Conservation (phyloP, 176 grass and related monocot genomes). For the Coix lacrymajobi region DNA sequence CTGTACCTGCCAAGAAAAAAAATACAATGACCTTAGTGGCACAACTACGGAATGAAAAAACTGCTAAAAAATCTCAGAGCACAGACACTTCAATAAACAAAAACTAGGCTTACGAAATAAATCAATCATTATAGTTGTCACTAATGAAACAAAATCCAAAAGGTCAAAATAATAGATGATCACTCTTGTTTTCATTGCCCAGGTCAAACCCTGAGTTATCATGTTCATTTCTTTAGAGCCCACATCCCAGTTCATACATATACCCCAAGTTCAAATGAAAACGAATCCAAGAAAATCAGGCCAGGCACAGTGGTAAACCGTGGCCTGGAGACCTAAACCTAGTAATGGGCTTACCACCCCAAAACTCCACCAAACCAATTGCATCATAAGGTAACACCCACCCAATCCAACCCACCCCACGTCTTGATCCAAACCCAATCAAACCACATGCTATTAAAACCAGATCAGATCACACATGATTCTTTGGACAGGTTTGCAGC, state of each 20-base stretch:
- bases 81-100: neutral
- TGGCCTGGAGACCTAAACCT: no score
- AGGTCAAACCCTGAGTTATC: neutral
- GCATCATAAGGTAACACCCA: no score
- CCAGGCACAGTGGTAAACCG: neutral
- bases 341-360: no score
- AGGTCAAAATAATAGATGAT: neutral
- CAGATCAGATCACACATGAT: no score
- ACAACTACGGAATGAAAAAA: neutral
- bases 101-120: neutral
- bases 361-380: no score
- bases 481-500: no score
- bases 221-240: constrained; percentile 8
- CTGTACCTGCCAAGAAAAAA: constrained; percentile 1
- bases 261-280: neutral
- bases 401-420: no score
- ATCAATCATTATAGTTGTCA: neutral
- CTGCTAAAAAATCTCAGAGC: neutral
- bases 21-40: neutral
- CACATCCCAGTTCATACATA: neutral
- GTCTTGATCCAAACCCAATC: no score
- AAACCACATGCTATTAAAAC: no score
- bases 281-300: neutral
- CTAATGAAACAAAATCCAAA: neutral
- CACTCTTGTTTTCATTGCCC: neutral